Evolutionary conservation across 805 yeast genomes (phyloP).

Genomic region (Cyberlindnera euphorbiiphila): DNA sequence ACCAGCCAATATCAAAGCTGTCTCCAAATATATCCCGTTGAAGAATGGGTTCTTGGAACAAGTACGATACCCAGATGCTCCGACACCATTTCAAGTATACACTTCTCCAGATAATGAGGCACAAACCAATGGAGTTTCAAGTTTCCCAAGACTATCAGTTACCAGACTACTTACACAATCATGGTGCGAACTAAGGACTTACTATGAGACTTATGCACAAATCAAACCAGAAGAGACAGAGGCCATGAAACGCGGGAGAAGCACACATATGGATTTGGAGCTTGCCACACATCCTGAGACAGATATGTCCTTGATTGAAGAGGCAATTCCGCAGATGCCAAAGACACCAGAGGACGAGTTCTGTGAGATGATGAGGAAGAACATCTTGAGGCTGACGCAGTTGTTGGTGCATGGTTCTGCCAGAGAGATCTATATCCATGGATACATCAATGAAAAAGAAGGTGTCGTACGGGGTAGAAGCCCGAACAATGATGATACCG

Average conservation of each 20-base stretch:
- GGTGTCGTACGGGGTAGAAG: conserved; percentile 8
- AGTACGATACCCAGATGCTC: conserved; percentile 4
- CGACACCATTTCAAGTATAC: conserved; percentile 21
- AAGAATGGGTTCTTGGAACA: conserved; percentile 7
- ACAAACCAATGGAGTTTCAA: conserved; percentile 4
- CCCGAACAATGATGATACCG: conserved; percentile 30
- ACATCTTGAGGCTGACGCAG: conserved; percentile 37
- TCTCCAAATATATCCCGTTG: conserved; percentile 10
- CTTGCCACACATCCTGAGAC: conserved; percentile 37
- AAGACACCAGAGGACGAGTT: conserved; percentile 19
- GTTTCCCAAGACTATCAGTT: conserved; percentile 46
- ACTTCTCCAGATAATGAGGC: conserved; percentile 1
- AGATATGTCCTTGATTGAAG: conserved; percentile 5
- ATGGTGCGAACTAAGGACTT: conserved; percentile 67
- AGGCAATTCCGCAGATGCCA: conserved; percentile 1
- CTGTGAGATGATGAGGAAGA: conserved; percentile 39
- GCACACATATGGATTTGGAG: conserved; percentile 47
- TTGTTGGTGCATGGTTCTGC: conserved; percentile 48
- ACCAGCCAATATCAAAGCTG: conserved; percentile 3
- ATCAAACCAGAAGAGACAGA: conserved; percentile 33
- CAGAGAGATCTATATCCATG: conserved; percentile 53
- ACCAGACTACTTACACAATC: conserved; percentile 53
- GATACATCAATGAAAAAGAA: conserved; percentile 20
- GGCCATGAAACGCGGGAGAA: conserved; percentile 45
- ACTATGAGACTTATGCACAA: conserved; percentile 49